Percentiles rank a stretch among this genome's conserved stretches.
Evolutionary conservation across 495 filamentous ascomycete species (phyloP).

Genomic region (Xylaria bambusicola): DNA sequence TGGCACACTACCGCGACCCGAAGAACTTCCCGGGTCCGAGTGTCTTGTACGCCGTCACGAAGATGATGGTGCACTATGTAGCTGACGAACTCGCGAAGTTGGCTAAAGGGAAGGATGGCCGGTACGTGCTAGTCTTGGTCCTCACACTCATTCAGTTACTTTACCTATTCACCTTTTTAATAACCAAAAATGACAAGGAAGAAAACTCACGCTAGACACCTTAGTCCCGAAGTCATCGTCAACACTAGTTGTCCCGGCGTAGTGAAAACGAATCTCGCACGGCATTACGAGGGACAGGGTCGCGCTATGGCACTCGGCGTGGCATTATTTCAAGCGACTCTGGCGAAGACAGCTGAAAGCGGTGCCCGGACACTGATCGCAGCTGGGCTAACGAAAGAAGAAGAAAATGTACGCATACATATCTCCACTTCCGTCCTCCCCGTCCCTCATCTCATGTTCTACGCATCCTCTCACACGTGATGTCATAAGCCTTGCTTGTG

Average conservation of each 20-base stretch:
- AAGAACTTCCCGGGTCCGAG: conserved; percentile 32
- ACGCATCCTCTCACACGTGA: too few relatives aligned
- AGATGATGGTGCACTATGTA: conserved; percentile 43
- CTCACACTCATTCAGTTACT: background rate
- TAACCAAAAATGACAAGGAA: background rate
- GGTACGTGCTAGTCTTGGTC: conserved; percentile 14
- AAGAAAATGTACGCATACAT: conserved; percentile 31
- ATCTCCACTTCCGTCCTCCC: background rate
- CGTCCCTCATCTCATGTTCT: background rate
- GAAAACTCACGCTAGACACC: background rate
- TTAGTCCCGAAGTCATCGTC: conserved; percentile 43
- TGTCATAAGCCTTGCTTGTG: background rate
- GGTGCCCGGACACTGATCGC: conserved; percentile 39
- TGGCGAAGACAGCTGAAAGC: conserved; percentile 34
- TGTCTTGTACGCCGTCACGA: conserved; percentile 35
- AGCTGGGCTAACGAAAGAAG: conserved; percentile 33
- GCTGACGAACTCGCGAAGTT: conserved; percentile 37
- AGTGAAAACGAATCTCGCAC: conserved; percentile 40
- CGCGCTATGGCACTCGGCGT: conserved; percentile 14
- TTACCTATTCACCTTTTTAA: background rate
- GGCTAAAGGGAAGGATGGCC: conserved; percentile 27
- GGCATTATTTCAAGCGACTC: conserved; percentile 22
- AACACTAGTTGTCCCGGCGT: conserved; percentile 48
- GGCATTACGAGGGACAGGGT: conserved; percentile 29
- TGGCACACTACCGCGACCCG: conserved; percentile 31